phyloP scores from a whole-genome alignment of 371 early-diverging fungal species.

The Apophysomyces ossiformis region DNA sequence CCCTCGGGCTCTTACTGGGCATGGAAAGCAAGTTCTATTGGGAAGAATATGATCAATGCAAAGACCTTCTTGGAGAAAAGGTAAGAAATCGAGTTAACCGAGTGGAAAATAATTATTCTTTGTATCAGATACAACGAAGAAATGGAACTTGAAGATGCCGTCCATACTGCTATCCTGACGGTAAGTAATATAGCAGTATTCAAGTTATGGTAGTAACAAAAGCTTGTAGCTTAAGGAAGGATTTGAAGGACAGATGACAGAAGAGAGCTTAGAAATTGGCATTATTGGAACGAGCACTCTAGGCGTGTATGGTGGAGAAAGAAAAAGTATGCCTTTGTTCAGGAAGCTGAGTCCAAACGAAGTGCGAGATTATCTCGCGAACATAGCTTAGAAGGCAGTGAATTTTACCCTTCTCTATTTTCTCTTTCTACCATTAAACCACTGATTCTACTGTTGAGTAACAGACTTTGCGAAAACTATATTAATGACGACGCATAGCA shows the following conservation, averaged over 20 bases:
- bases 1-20: slow-evolving; percentile 98
- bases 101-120: not conserved
- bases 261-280: slow-evolving; percentile 93
- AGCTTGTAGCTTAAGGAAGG: slow-evolving; percentile 86
- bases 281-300: slow-evolving; percentile 73
- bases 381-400: slow-evolving; percentile 70
- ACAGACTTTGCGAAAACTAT: too few relatives aligned
- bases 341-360: slow-evolving; percentile 77
- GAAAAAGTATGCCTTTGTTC: slow-evolving; percentile 69
- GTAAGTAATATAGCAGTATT: slow-evolving; percentile 30
- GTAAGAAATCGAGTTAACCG: slow-evolving; percentile 35
- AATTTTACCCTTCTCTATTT: not conserved
- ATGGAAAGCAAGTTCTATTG: slow-evolving; percentile 99
- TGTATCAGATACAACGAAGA: slow-evolving; percentile 77
- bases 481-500: too few relatives aligned
- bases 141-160: slow-evolving; percentile 97
- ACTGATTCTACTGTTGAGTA: not conserved
- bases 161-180: slow-evolving; percentile 97
- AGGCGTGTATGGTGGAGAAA: slow-evolving; percentile 63
- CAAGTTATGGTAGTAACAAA: not conserved
- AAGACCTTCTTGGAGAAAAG: slow-evolving; percentile 98
- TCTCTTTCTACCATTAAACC: not conserved
- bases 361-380: slow-evolving; percentile 95
- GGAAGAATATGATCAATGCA: slow-evolving; percentile 98
- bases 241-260: slow-evolving; percentile 96